These are phyloP conservation scores for Hypomyces perniciosus DNA, from an alignment of 2,329 filamentous ascomycete genomes.

Conservation along the genomic window DNA sequence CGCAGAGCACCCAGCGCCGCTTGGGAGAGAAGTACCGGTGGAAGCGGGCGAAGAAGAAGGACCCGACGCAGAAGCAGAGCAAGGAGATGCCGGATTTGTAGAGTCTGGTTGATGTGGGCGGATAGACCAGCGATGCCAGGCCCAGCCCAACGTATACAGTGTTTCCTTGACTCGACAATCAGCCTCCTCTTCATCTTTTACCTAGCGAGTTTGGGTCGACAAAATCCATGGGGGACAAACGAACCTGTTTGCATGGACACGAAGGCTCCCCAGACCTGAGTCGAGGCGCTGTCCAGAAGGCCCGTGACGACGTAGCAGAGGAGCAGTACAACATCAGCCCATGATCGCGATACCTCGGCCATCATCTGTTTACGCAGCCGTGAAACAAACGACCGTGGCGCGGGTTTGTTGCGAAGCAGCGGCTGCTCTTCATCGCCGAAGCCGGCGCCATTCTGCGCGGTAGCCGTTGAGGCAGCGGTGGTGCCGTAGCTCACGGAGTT, in stretches of 20 bases:
- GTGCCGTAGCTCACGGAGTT: conserved; percentile 4
- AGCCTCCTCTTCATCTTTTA: not conserved
- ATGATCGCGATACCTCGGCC: conserved; percentile 50
- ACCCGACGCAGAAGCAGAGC: conserved; percentile 63
- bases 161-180: conserved; percentile 48
- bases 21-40: conserved; percentile 57
- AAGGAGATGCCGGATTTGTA: conserved; percentile 66
- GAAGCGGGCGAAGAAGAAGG: conserved; percentile 63
- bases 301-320: conserved; percentile 73
- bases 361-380: conserved; percentile 30
- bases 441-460: conserved; percentile 12
- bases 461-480: conserved; percentile 9
- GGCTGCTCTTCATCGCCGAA: conserved; percentile 28
- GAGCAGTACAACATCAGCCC: conserved; percentile 64
- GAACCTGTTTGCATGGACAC: conserved; percentile 77
- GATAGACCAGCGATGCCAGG: conserved; percentile 47
- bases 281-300: conserved; percentile 68
- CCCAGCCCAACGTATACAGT: conserved; percentile 75
- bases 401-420: conserved; percentile 21
- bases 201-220: not conserved
- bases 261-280: conserved; percentile 73
- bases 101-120: conserved; percentile 22
- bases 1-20: conserved; percentile 58
- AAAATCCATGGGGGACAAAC: conserved; percentile 15
- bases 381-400: conserved; percentile 16